Base-by-base conservation (phyloP, 1,139 yeast species). In the Scheffersomyces stambukii region DNA sequence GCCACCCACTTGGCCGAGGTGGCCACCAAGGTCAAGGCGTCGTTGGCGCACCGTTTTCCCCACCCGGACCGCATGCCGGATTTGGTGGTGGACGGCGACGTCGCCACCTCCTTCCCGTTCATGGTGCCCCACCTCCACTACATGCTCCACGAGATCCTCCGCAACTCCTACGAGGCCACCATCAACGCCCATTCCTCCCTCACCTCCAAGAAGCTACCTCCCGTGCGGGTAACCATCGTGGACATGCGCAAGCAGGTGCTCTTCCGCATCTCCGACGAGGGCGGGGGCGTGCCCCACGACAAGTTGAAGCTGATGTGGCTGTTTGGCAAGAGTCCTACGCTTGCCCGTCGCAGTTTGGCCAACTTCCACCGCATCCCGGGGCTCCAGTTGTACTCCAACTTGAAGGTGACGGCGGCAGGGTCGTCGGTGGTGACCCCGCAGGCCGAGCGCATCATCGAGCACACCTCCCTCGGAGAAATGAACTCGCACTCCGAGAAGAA, bases 61-160 rank as follows among this genome's bases (percentile, higher is more conserved):
- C 64, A 66, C 21, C 55, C 60, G 16, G 63, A 75, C n/a, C 57
- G 60, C 23, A 66, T 86, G 75, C 97, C 97, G 0, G 78, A 79
- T 32, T 56, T 89, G 24, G 67, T 73, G 8, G 70, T 89, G 11
- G 84, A 82, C 36, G 96, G 96, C 2, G 75, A 71, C 21, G 43
- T 60, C 6, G 65, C 70, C 33, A 65, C 85, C 11, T 67, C 66
- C 13, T 85, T 89, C 54, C 93, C 88, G 26, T 89, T 88, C 47
- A 72, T 89, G 66, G 80, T 81, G 8, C 81, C 91, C 2, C 97
- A 91, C 57, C 63, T 91, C 39, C 88, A 83, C 46, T 89, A 85
- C 52, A 66, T 89, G 33, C 64, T 88, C 33, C 94, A 95, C 17
- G 97, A 89, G 53, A 78, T 88, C 17, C 58, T 91, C 38, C 70